Evolutionary conservation across 106 monocot species (phyloP).

Genomic region (Amphibolis antarctica): DNA sequence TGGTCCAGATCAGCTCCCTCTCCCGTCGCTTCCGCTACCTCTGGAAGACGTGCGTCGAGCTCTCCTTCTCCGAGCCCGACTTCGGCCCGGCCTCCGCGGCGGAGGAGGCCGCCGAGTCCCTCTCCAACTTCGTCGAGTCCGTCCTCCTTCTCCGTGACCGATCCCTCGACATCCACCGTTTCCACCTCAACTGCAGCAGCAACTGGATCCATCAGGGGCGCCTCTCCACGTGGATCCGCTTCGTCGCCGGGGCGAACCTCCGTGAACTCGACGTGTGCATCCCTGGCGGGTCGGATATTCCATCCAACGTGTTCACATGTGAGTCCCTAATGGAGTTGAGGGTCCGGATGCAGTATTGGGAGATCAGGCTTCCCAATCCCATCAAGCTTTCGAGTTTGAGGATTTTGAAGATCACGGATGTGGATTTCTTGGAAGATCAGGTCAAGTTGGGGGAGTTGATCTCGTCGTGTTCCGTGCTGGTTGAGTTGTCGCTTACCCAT

Average conservation of each 20-base stretch:
- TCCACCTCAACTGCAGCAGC: constrained; percentile 2
- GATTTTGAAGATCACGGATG: not conserved
- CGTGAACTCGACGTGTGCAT: constrained; percentile 2
- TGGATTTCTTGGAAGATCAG: constrained; percentile 7
- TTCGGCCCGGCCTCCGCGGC: not conserved
- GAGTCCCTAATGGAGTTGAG: not conserved
- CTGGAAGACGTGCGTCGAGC: constrained; percentile 7
- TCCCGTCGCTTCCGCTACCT: constrained; percentile 18
- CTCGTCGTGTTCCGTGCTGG: not conserved
- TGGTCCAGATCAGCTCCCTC: constrained; percentile 7
- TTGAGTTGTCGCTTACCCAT: not conserved
- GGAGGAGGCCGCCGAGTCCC: constrained; percentile 6
- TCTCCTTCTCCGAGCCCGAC: constrained; percentile 6
- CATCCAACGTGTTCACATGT: constrained; percentile 1
- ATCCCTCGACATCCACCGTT: constrained; percentile 7
- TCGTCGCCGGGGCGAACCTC: not conserved
- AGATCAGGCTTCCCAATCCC: not conserved
- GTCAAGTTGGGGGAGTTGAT: constrained; percentile 1
- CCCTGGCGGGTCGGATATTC: constrained; percentile 9
- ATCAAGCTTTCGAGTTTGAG: not conserved
- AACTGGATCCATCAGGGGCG: not conserved
- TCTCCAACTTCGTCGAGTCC: constrained; percentile 14
- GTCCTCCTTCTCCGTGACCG: constrained; percentile 18
- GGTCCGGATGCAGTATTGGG: constrained; percentile 6
- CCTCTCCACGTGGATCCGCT: constrained; percentile 8